Base-by-base conservation (phyloP, 192 early-diverging fungal genomes). In the Coemansia sp. region DNA sequence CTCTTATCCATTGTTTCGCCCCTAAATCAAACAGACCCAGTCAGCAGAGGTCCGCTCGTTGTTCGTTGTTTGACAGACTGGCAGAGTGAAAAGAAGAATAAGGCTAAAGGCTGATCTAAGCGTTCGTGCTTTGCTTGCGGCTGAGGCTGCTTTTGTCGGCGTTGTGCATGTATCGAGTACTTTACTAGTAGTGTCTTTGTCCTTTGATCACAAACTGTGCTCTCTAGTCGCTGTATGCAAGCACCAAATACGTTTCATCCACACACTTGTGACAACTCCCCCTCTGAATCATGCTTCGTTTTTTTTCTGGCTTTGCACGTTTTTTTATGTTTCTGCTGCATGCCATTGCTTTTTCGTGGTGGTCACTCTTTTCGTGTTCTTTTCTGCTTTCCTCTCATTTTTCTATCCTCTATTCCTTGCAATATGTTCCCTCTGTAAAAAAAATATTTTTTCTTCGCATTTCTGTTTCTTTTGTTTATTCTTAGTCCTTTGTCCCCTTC, bases 231-330 rank as follows among this genome's bases (percentile, higher is more conserved):
- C 30, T 6, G 39, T 14, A 41, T 41, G 39, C 39, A 41, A 41
- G 39, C 39, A 8, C 5, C 33, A 57, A 57, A 59, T 59, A 59
- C 57, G 20, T 21, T 9, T 21, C 35, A 16, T 16, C 34, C 57
- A 59, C 36, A n/a, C 26, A 11, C 36, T 59, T 35, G 57, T 59
- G 57, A 34, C 57, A 18, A 59, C 5, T 59, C 35, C 24, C 34
- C 35, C 24, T 53, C 9, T 46, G 12, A 7, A 18, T 46, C 44
- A 23, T 26, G 14, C 9, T 53, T 53, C 18, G 7, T 59, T 59
- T 59, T 34, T 38, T 59, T 34, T 38, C 57, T 59, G 57, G 57
- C 33, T 21, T 38, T 38, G 15, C 57, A 59, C 57, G 57, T 59
- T 59, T 59, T 59, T 41, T 8, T 41, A 21, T 30, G 30, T 30